Base-by-base conservation (phyloP, 2,329 filamentous ascomycete genomes). In the Acephala macrosclerotiorum region DNA sequence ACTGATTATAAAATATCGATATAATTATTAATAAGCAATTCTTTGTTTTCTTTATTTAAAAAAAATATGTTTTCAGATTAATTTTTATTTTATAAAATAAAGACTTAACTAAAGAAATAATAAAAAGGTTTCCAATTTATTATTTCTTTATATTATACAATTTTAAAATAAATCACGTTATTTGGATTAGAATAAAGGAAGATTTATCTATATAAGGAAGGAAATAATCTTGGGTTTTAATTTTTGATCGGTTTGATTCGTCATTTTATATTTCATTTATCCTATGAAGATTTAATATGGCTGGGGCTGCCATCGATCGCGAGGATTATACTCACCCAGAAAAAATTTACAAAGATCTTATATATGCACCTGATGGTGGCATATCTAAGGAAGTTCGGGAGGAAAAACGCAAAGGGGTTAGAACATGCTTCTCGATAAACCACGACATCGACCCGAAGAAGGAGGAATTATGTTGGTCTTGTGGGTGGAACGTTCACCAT, bases 381-480 rank as follows among this genome's bases (percentile, higher is more conserved):
- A 22, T 4, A 22, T 12, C 45, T 5, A 5, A 20, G 4, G 45
- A 49, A 22, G 2, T 49, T 22, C 6, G 3, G 45, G 45, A 49
- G 45, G 42, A 45, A 20, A 49, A 49, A 25, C 45, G 18, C 45
- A 49, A 49, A 49, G 45, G 20, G 18, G 11, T 49, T 22, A 18
- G 3, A 4, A 49, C 3, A 9, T 4, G 29, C 22, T 16, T 49
- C 11, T 4, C 3, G 4, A 22, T 18, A 9, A 12, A 4, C 20
- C 12, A 11, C 18, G 20, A 49, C 45, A 18, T 49, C 45, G 18
- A 49, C 20, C 18, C 9, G 4, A 9, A 4, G 29, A 18, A 35
- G 2, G 8, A 63, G 20, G 60, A 64, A 57, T 29, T 69, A 45
- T 69, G 67, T 35, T 65, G 65, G 57, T 42, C 60, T 20, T 69